phyloP scores from a whole-genome alignment of 805 yeast species.

The Kodamaea jinghongensis region DNA sequence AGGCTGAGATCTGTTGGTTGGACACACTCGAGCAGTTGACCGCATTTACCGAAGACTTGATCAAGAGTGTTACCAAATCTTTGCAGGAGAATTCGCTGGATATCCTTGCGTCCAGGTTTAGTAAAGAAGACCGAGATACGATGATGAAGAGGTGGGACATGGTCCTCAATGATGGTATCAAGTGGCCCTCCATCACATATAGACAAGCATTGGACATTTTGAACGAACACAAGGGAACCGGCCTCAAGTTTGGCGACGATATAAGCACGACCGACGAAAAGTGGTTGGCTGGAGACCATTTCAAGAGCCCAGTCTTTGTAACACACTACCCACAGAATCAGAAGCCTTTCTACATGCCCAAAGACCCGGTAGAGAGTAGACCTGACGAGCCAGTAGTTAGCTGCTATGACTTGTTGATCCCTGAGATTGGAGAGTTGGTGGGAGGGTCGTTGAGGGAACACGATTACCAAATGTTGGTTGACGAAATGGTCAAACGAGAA shows the following conservation, averaged over 20 bases:
- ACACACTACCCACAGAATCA: constrained; percentile 77
- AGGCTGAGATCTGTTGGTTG: constrained; percentile 79
- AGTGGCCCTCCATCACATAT: constrained; percentile 75
- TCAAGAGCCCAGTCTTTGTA: constrained; percentile 77
- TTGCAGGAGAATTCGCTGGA: constrained; percentile 27
- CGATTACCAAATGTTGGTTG: constrained; percentile 42
- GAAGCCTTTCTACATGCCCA: constrained; percentile 92
- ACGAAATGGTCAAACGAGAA: constrained; percentile 48
- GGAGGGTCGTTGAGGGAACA: constrained; percentile 96
- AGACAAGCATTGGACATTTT: constrained; percentile 63
- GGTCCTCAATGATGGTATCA: constrained; percentile 32
- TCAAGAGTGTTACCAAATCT: constrained; percentile 41
- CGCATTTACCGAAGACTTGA: constrained; percentile 65
- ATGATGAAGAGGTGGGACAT: constrained; percentile 58
- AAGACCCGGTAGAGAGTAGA: constrained; percentile 19
- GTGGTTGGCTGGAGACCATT: constrained; percentile 72
- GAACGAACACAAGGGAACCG: constrained; percentile 26
- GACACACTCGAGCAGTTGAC: constrained; percentile 59
- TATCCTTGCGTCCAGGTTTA: constrained; percentile 33
- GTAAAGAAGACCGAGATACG: constrained; percentile 33
- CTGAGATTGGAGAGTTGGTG: constrained; percentile 88
- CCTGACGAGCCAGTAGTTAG: constrained; percentile 58
- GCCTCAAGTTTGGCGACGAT: constrained; percentile 49
- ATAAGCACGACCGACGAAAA: constrained; percentile 87
- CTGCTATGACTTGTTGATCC: constrained; percentile 85